These are phyloP conservation scores for Tephrocybe sp. DNA, from an alignment of 768 basidiomycete species.

Conservation along the genomic window DNA sequence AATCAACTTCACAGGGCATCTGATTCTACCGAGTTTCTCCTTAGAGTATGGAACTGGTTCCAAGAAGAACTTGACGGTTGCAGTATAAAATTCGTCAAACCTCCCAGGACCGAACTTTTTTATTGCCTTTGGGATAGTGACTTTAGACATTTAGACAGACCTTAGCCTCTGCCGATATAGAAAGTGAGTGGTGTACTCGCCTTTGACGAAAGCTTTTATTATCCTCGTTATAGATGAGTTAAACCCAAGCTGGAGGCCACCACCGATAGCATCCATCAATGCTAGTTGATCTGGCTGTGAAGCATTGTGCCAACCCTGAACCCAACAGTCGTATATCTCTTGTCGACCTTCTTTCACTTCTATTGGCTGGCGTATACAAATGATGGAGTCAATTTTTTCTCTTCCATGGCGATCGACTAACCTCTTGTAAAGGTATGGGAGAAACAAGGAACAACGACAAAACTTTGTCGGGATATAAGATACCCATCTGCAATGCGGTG, in stretches of 20 bases:
- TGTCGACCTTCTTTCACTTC: conserved; percentile 33
- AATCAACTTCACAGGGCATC: conserved; percentile 31
- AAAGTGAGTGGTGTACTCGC: neutral
- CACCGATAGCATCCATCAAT: conserved; percentile 4
- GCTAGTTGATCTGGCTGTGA: conserved; percentile 1
- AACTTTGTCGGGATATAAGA: conserved; percentile 32
- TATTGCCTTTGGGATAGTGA: conserved; percentile 22
- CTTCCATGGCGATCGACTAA: conserved; percentile 5
- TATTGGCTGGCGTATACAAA: conserved; percentile 22
- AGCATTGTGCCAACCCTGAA: conserved; percentile 8
- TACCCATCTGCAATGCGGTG: conserved; percentile 31
- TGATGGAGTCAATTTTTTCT: neutral
- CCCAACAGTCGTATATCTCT: conserved; percentile 25
- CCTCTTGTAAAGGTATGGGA: conserved; percentile 34
- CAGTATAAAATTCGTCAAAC: conserved; percentile 29
- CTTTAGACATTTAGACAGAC: conserved; percentile 21
- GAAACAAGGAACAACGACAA: conserved; percentile 37
- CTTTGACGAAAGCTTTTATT: conserved; percentile 23
- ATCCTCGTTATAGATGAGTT: conserved; percentile 23
- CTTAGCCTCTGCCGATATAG: neutral
- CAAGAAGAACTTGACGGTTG: conserved; percentile 32
- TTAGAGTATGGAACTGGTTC: conserved; percentile 24
- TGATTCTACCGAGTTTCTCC: conserved; percentile 23
- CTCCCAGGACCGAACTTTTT: conserved; percentile 25
- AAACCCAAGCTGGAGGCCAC: conserved; percentile 28